Evolutionary conservation across 441 rosid genomes (phyloP), one percentile per base, ranked within the genome.

Genomic region (Pelargonium fulgidum): DNA sequence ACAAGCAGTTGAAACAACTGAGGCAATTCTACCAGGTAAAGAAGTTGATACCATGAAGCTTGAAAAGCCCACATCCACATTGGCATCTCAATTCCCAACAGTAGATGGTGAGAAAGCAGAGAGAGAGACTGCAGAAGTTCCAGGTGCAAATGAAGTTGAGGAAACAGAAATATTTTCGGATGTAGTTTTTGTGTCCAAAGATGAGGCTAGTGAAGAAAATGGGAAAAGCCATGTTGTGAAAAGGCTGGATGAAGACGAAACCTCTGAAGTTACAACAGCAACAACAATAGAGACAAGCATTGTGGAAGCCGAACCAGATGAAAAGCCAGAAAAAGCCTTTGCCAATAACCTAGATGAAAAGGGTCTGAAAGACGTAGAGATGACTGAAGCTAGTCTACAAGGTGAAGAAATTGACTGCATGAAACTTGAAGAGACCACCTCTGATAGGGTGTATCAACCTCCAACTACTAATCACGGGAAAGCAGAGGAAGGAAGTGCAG

Each of bases 401-500:
- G 64, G 19, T 33, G 48, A 70, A 48, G 67, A 44, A 47, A 61
- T 62, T 33, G 68, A 65, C 48, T 48, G 36, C 59, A 26, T 52
- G 16, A 47, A 39, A 64, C 54, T 22, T 48, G 76, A 75, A 77
- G 80, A 73, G 26, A 66, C 41, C 69, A 71, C 80, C 7, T 62
- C 75, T 16, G 64, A 62, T 69, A 65, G 66, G 71, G 54, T 70
- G 68, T 64, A 77, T 66, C 68, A 47, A 62, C 45, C 66, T 66
- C 69, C 33, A 76, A 17, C 39, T 68, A 71, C 36, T 8, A 75
- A 71, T 69, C 71, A 67, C 20, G 74, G 72, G 50, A 70, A 63
- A 48, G 36, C 52, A 48, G 64, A 19, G 14, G 44, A 45, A 13
- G 73, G 63, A 47, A 65, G 62, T 22, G 14, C 36, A 39, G 66